Percentiles rank a stretch among this genome's conserved stretches.
Evolutionary conservation across 2,329 filamentous ascomycete species (phyloP).

Genomic region (Plenodomus tracheiphilus): DNA sequence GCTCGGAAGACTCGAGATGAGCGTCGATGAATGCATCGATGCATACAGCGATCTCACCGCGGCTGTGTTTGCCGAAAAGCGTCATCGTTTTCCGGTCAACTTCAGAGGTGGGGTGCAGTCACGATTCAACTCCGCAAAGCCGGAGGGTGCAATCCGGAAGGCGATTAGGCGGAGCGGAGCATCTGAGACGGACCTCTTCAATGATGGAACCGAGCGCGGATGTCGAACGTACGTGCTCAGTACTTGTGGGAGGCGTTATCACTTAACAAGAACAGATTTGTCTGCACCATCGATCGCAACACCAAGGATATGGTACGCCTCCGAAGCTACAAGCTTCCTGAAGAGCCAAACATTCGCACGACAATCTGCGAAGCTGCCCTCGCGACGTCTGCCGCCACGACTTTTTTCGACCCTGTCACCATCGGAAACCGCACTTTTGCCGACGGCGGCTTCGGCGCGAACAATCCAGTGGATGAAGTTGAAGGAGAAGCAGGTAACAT

Average conservation of each 20-base stretch:
- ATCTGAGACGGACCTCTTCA: not conserved
- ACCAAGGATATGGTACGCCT: conserved; percentile 52
- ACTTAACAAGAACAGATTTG: no score
- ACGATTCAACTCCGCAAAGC: conserved; percentile 9
- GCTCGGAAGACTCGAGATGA: conserved; percentile 22
- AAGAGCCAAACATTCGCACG: conserved; percentile 9
- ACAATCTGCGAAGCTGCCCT: conserved; percentile 33
- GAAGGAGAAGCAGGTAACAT: conserved; percentile 38
- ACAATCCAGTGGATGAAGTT: conserved; percentile 51
- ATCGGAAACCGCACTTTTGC: conserved; percentile 45
- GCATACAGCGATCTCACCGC: conserved; percentile 8
- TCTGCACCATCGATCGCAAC: conserved; percentile 1
- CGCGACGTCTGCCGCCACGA: conserved; percentile 25
- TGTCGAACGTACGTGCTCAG: conserved; percentile 4
- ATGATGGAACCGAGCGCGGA: not conserved
- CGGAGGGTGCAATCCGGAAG: conserved; percentile 4
- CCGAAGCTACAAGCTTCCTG: conserved; percentile 28
- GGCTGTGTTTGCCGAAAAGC: conserved; percentile 7
- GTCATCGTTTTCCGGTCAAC: not conserved
- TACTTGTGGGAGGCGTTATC: no score
- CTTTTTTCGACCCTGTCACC: conserved; percentile 39
- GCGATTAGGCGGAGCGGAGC: not conserved
- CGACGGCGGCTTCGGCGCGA: conserved; percentile 45
- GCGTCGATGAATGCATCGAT: conserved; percentile 14
- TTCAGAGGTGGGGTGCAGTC: conserved; percentile 4